Evolutionary conservation across 345 rosid genomes (phyloP), one percentile per base, ranked within the genome.

Genomic region (Heritiera fomes): DNA sequence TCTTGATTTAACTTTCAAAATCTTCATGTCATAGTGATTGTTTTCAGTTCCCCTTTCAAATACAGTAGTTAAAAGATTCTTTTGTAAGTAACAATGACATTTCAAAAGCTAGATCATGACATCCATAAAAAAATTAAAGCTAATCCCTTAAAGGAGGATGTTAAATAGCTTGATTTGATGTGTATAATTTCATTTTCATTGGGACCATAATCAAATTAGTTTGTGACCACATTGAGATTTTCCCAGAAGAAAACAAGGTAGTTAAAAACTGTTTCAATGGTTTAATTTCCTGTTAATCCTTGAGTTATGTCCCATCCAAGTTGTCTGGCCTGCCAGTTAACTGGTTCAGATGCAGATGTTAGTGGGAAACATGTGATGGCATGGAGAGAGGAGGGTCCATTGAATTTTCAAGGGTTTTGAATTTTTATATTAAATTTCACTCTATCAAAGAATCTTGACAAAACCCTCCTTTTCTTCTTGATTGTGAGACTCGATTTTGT

Each of bases 291-390:
- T 7, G 18, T 73, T 82, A 71, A 77, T 76, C 66, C 15, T 53
- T 69, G 67, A 38, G 79, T 64, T 41, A 70, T 75, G 88, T 88
- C 89, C 83, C 86, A 81, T 86, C 87, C 61, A 64, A 47, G 55
- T 20, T 32, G 69, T 32, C 65, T 75, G 88, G 83, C 85, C 86
- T 85, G 34, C 82, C 85, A 82, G 84, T 74, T 86, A 66, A 87
- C 81, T 86, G 80, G 79, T 68, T 75, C 18, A 53, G 88, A 83
- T 78, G 85, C 80, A 68, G 85, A 84, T 84, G 84, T 83, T 81
- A 85, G 87, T 87, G 92, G 88, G 86, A 82, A 78, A 41, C 91
- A 89, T 86, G 91, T 86, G 91, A 80, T 43, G n/a, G 83, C 40
- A 73, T 80, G 81, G 80, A 79, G 81, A 66, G 15, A 77, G 75